These are phyloP conservation scores for Magnolia officinalis DNA, from an alignment of 164 flowering plant genomes.

Conservation along the genomic window DNA sequence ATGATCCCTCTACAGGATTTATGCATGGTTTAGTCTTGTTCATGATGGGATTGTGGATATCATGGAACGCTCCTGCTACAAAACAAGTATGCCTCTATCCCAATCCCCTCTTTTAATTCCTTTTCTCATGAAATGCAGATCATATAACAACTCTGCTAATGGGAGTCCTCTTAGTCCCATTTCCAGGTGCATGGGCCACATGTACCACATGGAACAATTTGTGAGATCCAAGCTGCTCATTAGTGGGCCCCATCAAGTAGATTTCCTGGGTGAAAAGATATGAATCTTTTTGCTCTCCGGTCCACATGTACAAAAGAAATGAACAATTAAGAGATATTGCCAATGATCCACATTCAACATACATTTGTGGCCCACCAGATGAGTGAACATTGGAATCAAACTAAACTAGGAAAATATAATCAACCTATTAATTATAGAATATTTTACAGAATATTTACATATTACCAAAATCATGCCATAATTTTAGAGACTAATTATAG, in stretches of 20 bases:
- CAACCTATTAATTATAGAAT: too few relatives aligned
- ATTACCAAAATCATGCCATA: too few relatives aligned
- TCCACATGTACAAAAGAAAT: background rate
- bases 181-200: background rate
- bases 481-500: too few relatives aligned
- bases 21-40: constrained; percentile 59
- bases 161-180: background rate
- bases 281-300: background rate
- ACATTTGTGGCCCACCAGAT: too few relatives aligned
- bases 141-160: background rate
- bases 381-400: too few relatives aligned
- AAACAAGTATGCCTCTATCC: constrained; percentile 62
- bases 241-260: background rate
- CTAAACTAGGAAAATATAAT: too few relatives aligned
- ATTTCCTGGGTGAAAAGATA: background rate
- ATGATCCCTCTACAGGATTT: constrained; percentile 57
- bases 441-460: too few relatives aligned
- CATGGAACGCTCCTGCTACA: constrained; percentile 93
- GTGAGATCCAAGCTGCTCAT: background rate
- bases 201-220: background rate
- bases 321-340: background rate
- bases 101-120: background rate
- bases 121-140: background rate
- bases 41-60: constrained; percentile 67
- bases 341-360: background rate